Evolutionary conservation across 257 asterid genomes (phyloP).

Genomic region (Solanum clarkiae): DNA sequence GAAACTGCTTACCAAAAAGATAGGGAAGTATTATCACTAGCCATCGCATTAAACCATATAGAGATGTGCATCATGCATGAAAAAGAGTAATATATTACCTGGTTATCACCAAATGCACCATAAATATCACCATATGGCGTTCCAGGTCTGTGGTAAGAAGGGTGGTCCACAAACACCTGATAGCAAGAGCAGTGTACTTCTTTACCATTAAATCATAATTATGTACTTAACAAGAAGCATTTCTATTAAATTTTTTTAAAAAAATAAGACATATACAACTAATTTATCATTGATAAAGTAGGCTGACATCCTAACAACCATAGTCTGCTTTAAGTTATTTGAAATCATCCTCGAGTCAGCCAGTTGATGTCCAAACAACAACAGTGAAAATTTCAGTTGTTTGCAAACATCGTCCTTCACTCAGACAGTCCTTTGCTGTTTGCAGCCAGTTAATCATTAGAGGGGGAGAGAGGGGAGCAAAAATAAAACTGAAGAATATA

Average conservation of each 20-base stretch:
- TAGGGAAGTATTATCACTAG: slow-evolving; percentile 7
- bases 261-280: background rate
- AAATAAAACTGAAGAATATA: background rate
- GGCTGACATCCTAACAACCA: background rate
- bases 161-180: slow-evolving; percentile 88
- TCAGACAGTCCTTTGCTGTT: background rate
- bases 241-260: background rate
- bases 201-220: background rate
- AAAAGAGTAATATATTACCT: slow-evolving; percentile 31
- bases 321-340: background rate
- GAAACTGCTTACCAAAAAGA: slow-evolving; percentile 49
- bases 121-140: slow-evolving; percentile 81
- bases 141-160: slow-evolving; percentile 82
- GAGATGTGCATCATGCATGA: background rate
- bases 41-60: background rate
- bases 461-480: background rate
- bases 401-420: background rate
- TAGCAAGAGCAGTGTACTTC: background rate
- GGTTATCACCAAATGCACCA: slow-evolving; percentile 98
- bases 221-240: background rate
- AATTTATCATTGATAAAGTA: background rate
- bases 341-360: background rate
- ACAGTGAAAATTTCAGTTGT: background rate
- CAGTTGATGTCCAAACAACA: background rate
- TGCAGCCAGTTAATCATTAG: background rate